Base-by-base conservation (phyloP, 805 yeast genomes). In the Ogataea sp. region DNA sequence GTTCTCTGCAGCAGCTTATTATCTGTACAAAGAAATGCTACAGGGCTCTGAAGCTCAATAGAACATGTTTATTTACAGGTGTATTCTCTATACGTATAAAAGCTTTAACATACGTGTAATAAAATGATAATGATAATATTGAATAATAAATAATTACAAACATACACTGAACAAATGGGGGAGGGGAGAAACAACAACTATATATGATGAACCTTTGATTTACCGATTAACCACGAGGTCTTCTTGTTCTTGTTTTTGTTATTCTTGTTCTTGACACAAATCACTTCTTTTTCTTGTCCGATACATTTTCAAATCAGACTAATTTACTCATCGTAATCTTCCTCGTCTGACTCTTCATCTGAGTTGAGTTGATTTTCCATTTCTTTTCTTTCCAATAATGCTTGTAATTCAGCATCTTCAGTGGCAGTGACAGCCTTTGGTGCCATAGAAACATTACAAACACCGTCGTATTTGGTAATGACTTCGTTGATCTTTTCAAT, bases 401-500 rank as follows among this genome's bases (percentile, higher is more conserved):
- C 96, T 65, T 88, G 95, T 58, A 93, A 77, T 67, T 89, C 97
- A 44, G 96, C 97, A 63, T 93, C 98, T 62, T 93, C 98, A 44
- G 93, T 85, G 44, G 96, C 97, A 41, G 97, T 88, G 50, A 93
- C 97, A 32, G 97, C 97, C 78, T 89, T 90, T 58, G 98, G 97
- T 53, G 95, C 90, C 97, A 90, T 90, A 39, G 94, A 88, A 48
- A 90, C 83, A 50, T 84, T 86, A 62, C 95, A 83, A 42, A 78
- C 75, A 58, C 98, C 98, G 39, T 87, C 95, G 40, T 76, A 72
- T 17, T 72, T 68, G 44, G 73, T 73, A 54, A 93, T 88, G 37
- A 79, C 70, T 52, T 74, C 76, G 43, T 75, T 72, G 47, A 93
- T 83, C 51, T 73, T 78, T 48, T 74, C 83, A 48, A 93, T 86